Evolutionary conservation across 2,329 filamentous ascomycete genomes (phyloP).

Genomic region (Alternaria gaisen): DNA sequence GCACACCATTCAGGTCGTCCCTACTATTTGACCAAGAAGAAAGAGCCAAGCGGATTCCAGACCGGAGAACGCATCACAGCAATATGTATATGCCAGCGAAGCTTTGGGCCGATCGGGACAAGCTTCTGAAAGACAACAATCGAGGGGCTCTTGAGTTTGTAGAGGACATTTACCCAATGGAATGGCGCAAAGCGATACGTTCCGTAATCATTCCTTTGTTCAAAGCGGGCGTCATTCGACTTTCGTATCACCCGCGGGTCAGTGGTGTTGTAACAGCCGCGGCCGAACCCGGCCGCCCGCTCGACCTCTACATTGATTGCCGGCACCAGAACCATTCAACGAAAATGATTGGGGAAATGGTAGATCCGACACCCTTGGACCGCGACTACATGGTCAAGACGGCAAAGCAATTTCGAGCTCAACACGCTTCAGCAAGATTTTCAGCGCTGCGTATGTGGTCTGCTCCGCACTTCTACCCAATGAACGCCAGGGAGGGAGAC

Average conservation of each 20-base stretch:
- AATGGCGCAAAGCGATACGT: slow-evolving; percentile 54
- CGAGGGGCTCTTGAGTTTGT: slow-evolving; percentile 13
- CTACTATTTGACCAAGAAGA: slow-evolving; percentile 53
- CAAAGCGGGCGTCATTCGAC: slow-evolving; percentile 56
- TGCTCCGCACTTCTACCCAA: slow-evolving; percentile 61
- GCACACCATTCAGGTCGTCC: slow-evolving; percentile 48
- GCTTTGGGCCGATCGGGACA: slow-evolving; percentile 53
- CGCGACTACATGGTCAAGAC: slow-evolving; percentile 41
- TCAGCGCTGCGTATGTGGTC: slow-evolving; percentile 59
- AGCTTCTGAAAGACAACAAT: slow-evolving; percentile 27
- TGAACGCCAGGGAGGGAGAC: slow-evolving; percentile 53
- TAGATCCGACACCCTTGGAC: slow-evolving; percentile 48
- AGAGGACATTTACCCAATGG: slow-evolving; percentile 45
- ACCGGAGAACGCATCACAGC: slow-evolving; percentile 51
- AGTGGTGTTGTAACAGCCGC: slow-evolving; percentile 52
- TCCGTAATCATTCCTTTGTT: slow-evolving; percentile 56
- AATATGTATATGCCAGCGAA: slow-evolving; percentile 49
- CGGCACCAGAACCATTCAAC: slow-evolving; percentile 38
- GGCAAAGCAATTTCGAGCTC: slow-evolving; percentile 43
- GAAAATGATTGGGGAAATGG: slow-evolving; percentile 36
- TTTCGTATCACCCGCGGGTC: slow-evolving; percentile 35
- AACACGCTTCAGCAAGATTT: slow-evolving; percentile 49
- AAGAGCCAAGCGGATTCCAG: slow-evolving; percentile 51
- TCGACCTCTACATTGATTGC: slow-evolving; percentile 49
- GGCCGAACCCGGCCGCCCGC: slow-evolving; percentile 48